Percentiles rank a stretch among this genome's conserved stretches.
Conservation (phyloP, 106 monocot genomes). For the Dendrobium nobile region DNA sequence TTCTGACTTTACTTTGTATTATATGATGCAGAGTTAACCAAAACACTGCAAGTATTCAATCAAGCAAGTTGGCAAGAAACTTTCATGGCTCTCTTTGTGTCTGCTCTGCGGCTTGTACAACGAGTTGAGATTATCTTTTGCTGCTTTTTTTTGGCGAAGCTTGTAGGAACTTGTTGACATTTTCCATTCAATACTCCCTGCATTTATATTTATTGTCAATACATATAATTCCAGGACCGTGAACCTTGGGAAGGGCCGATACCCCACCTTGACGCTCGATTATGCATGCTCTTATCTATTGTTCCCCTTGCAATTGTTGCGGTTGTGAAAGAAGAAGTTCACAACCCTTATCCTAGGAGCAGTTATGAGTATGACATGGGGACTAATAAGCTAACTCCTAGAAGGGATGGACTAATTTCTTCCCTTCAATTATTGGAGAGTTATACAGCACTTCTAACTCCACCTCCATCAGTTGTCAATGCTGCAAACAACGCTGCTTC, state of each 20-base stretch:
- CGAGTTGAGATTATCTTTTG: slow-evolving; percentile 50
- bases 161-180: not conserved
- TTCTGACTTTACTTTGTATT: not conserved
- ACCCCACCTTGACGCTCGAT: slow-evolving; percentile 75
- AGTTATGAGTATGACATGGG: slow-evolving; percentile 15
- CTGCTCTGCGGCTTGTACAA: slow-evolving; percentile 74
- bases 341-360: not conserved
- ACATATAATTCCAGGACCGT: slow-evolving; percentile 38
- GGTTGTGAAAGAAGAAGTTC: slow-evolving; percentile 46
- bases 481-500: slow-evolving; percentile 78
- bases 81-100: slow-evolving; percentile 84
- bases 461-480: slow-evolving; percentile 51
- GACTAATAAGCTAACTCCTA: slow-evolving; percentile 28
- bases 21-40: slow-evolving; percentile 48
- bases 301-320: slow-evolving; percentile 61
- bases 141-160: not conserved
- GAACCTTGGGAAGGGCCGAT: slow-evolving; percentile 76
- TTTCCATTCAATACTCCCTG: not conserved
- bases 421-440: slow-evolving; percentile 67
- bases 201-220: slow-evolving; percentile 2
- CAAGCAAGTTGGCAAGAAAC: slow-evolving; percentile 93
- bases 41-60: slow-evolving; percentile 69
- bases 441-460: slow-evolving; percentile 56
- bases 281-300: slow-evolving; percentile 73
- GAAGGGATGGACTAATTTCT: slow-evolving; percentile 64